These are phyloP conservation scores for Leccinum rimulosum DNA, from an alignment of 768 basidiomycete genomes.

Conservation along the genomic window DNA sequence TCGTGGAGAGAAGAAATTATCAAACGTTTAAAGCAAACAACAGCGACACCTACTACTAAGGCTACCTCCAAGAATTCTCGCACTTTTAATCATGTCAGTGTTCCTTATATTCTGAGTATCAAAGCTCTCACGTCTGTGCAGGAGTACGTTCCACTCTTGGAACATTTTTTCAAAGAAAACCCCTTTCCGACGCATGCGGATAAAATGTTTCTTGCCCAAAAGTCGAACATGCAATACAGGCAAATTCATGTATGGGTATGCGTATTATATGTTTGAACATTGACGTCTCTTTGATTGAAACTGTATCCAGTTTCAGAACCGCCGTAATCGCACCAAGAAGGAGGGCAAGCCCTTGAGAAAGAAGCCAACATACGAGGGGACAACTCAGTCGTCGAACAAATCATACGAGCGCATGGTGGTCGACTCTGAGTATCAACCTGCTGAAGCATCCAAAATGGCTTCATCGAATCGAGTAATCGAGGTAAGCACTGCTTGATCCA, in stretches of 20 bases:
- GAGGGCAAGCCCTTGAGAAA: neutral
- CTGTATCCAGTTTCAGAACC: constrained; percentile 12
- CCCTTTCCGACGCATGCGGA: constrained; percentile 12
- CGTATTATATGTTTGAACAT: rapidly evolving
- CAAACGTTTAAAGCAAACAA: no score
- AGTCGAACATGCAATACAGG: constrained; percentile 9
- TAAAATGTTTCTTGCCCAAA: constrained; percentile 11
- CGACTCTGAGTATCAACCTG: neutral
- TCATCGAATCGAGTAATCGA: neutral
- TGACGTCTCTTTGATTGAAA: rapidly evolving
- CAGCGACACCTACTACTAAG: no score
- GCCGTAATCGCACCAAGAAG: constrained; percentile 10
- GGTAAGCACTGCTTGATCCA: neutral
- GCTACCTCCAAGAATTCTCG: no score
- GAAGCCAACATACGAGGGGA: neutral
- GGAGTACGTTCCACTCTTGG: constrained; percentile 9
- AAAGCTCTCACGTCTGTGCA: no score
- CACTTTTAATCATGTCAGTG: constrained; percentile 6
- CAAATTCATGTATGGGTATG: constrained; percentile 21
- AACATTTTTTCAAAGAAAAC: constrained; percentile 14
- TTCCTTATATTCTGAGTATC: no score
- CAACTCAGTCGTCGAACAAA: neutral
- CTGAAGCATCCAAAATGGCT: rapidly evolving
- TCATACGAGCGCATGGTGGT: neutral
- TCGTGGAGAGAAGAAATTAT: no score